Evolutionary conservation across 352 stramenopile species (phyloP), one percentile per base, ranked within the genome.

Genomic region (Phytopythium delawarense): DNA sequence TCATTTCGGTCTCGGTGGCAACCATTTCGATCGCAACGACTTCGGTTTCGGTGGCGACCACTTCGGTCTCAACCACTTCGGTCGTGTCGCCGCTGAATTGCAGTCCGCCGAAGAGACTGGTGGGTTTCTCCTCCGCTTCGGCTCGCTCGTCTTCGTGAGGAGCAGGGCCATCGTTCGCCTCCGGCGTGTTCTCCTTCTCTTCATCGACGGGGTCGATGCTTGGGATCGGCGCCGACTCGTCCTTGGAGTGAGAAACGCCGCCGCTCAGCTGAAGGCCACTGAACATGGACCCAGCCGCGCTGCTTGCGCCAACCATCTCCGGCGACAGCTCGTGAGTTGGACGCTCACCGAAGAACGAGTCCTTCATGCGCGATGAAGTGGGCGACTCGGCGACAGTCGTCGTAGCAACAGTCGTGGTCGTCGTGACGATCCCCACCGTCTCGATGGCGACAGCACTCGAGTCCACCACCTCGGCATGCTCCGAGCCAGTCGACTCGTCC

Each of bases 331-430:
- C 46, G 18, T 34, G 35, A 16, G 57, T 44, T 30, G 69, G 50
- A 30, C 66, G 64, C 9, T 66, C 70, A 2, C 76, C 77, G 42
- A 86, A 86, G 59, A 86, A 79, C 34, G 75, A 84, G 25, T 84
- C 75, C 40, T 75, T 79, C 72, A 79, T 75, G 53, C 63, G 57
- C 12, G 72, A 79, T 20, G 65, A 74, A 3, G 75, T 84, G 13
- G 75, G 72, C 13, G 72, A 84, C 16, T 61, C 61, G 21, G 69
- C 32, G 35, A 12, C n/a, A 30, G 61, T 62, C 13, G 21, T 37
- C 42, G 59, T 49, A 37, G 37, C 18, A 4, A 20, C 35, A 7
- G 53, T 37, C 18, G 53, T 59, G 21, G 53, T 16, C 7, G 35
- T 59, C n/a, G 30, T 7, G 51, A 32, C 30, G 30, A 28, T 30